Base-by-base conservation (phyloP, 179 eudicot species). In the Spergularia azorica region DNA sequence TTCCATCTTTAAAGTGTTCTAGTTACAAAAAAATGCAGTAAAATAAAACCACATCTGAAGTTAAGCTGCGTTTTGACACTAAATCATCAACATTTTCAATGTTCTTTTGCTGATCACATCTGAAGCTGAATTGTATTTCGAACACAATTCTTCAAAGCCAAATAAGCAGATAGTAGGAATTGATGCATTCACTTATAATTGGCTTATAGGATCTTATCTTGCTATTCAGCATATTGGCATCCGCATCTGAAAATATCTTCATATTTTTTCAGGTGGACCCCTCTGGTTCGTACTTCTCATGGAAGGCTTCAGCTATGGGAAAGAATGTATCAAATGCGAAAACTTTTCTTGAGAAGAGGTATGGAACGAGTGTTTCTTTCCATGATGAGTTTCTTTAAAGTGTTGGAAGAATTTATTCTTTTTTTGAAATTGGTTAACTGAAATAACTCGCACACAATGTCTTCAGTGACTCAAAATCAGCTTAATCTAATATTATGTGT, bases 231-330 rank as follows among this genome's bases (percentile, higher is more conserved):
- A 46, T 21, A 32, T 38, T 72, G 38, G 39, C 32, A 52, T 50
- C 74, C 9, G 54, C 32, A 2, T 26, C 32, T 26, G 32, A 26
- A 72, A 13, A 14, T 11, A 50, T 15, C 52, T 16, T 9, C 32
- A 60, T 13, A 20, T 13, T 11, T 38, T 0, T 81, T 54, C 65
- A 95, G 98, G 97, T 95, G 75, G 98, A 95, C 81, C 97, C 98
- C 56, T 95, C 98, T 65, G 98, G 98, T 64, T 95, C 98, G 16
- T 95, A 95, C 81, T 95, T 95, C 76, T 93, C 98, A 59, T 95
- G 97, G 98, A 95, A 95, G 80, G 98, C 98, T 70, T 95, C 98
- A 52, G 98, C 98, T 3, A 93, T 95, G 98, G 98, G 98, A 36
- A 95, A 95, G 77, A 95, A 95, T 83, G 98, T 93, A 18, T 95